Percentiles rank a stretch among this genome's conserved stretches.
Evolutionary conservation across 805 yeast genomes (phyloP).

Genomic region (Hanseniaspora osmophila): DNA sequence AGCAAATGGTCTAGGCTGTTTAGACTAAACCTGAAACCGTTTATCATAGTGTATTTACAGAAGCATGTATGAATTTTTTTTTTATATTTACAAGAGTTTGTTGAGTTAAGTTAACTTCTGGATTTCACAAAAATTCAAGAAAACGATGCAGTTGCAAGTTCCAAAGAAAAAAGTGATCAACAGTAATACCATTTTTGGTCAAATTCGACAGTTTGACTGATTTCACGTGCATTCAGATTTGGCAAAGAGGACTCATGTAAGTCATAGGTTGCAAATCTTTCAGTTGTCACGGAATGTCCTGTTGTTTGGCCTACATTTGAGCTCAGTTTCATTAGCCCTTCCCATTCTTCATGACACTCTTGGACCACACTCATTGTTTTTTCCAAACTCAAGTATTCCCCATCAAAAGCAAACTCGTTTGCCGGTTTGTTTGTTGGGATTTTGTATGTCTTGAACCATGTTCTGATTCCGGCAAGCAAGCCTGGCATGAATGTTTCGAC

Average conservation of each 20-base stretch:
- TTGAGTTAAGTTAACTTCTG: too few relatives aligned
- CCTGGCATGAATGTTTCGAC: slow-evolving; percentile 58
- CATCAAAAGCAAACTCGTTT: slow-evolving; percentile 63
- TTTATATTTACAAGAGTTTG: too few relatives aligned
- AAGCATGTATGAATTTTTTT: too few relatives aligned
- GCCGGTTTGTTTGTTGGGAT: slow-evolving; percentile 69
- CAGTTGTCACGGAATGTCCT: background rate
- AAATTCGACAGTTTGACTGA: background rate
- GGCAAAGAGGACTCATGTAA: background rate
- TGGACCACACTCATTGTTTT: slow-evolving; percentile 46
- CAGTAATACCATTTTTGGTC: background rate
- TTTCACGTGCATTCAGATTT: background rate
- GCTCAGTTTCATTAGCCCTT: slow-evolving; percentile 27
- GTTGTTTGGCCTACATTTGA: background rate
- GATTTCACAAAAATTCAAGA: too few relatives aligned
- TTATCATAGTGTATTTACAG: too few relatives aligned
- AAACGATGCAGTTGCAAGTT: too few relatives aligned
- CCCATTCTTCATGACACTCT: slow-evolving; percentile 63
- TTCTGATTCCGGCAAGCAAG: slow-evolving; percentile 50
- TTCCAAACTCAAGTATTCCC: slow-evolving; percentile 43
- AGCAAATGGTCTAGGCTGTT: too few relatives aligned
- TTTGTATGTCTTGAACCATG: slow-evolving; percentile 77
- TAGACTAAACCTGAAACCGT: too few relatives aligned
- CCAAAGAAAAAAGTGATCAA: background rate
- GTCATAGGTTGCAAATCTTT: background rate